phyloP scores from a whole-genome alignment of 352 stramenopile genomes.

The Globisporangium canariense region DNA sequence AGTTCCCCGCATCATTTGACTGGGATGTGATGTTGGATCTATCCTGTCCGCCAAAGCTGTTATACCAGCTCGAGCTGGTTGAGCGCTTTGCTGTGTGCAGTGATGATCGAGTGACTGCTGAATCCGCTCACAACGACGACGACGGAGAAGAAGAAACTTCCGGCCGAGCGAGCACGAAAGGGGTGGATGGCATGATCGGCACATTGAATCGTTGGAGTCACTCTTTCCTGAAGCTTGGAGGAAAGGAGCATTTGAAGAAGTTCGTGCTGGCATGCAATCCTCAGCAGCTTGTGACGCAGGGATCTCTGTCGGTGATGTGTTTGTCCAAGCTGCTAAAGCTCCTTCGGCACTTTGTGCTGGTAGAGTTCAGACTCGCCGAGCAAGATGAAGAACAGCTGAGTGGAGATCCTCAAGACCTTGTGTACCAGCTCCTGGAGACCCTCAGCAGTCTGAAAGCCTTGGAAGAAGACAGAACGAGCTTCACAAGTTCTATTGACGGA shows the following conservation, averaged over 20 bases:
- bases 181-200: constrained; percentile 31
- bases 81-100: constrained; percentile 56
- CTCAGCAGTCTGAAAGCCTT: constrained; percentile 31
- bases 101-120: constrained; percentile 16
- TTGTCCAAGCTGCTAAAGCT: constrained; percentile 69
- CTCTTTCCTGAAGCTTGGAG: constrained; percentile 69
- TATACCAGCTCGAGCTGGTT: constrained; percentile 68
- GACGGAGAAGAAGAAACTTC: constrained; percentile 17
- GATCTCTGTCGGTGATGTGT: constrained; percentile 58
- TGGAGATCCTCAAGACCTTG: constrained; percentile 27
- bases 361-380: constrained; percentile 36
- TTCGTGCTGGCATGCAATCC: constrained; percentile 47
- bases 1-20: constrained; percentile 34
- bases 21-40: constrained; percentile 63
- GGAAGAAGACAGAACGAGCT: constrained; percentile 11
- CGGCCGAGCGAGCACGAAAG: not conserved
- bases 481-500: not conserved
- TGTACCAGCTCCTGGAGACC: constrained; percentile 41
- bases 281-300: constrained; percentile 32
- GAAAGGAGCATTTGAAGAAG: constrained; percentile 43
- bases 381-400: constrained; percentile 23
- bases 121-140: constrained; percentile 21
- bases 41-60: constrained; percentile 48
- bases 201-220: constrained; percentile 48
- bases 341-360: constrained; percentile 62